phyloP scores from a whole-genome alignment of 495 filamentous ascomycete species.

The Hypoxylon cercidicola region DNA sequence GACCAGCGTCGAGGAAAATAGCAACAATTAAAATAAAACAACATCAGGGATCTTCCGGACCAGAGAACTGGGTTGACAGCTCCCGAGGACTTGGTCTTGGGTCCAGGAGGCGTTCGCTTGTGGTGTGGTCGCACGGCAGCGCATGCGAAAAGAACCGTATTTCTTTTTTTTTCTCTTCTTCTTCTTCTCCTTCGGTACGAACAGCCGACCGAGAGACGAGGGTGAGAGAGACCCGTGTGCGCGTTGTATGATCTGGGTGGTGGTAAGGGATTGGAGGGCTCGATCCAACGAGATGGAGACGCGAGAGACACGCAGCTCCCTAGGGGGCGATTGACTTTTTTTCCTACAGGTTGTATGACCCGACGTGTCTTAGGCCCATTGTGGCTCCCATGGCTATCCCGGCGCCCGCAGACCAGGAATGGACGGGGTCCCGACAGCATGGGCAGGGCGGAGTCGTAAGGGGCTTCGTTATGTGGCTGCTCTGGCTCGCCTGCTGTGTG shows the following conservation, averaged over 20 bases:
- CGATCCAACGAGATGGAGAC: constrained; percentile 37
- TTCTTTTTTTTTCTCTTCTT: constrained; percentile 28
- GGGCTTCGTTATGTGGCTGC: constrained; percentile 30
- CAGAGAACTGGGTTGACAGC: constrained; percentile 43
- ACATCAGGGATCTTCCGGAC: constrained; percentile 38
- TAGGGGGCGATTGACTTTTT: constrained; percentile 25
- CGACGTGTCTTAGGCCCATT: constrained; percentile 36
- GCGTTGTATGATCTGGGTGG: constrained; percentile 33
- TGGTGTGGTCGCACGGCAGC: constrained; percentile 42
- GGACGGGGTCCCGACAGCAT: constrained; percentile 28
- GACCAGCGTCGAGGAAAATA: constrained; percentile 13
- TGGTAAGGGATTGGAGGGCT: constrained; percentile 37
- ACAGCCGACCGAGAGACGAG: constrained; percentile 27
- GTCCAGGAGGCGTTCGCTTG: constrained; percentile 41
- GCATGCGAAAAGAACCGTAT: constrained; percentile 39
- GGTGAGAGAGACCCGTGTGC: constrained; percentile 24
- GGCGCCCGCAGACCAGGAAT: constrained; percentile 13
- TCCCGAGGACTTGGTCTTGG: constrained; percentile 44
- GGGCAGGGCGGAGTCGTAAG: constrained; percentile 16
- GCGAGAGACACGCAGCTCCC: constrained; percentile 42
- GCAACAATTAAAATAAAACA: constrained; percentile 38
- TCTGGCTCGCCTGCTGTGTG: constrained; percentile 30
- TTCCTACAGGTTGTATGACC: constrained; percentile 38
- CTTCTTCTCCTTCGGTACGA: constrained; percentile 42
- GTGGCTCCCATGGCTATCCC: constrained; percentile 5